Base-by-base conservation (phyloP, 2,329 filamentous ascomycete genomes). In the Talaromyces funiculosus region DNA sequence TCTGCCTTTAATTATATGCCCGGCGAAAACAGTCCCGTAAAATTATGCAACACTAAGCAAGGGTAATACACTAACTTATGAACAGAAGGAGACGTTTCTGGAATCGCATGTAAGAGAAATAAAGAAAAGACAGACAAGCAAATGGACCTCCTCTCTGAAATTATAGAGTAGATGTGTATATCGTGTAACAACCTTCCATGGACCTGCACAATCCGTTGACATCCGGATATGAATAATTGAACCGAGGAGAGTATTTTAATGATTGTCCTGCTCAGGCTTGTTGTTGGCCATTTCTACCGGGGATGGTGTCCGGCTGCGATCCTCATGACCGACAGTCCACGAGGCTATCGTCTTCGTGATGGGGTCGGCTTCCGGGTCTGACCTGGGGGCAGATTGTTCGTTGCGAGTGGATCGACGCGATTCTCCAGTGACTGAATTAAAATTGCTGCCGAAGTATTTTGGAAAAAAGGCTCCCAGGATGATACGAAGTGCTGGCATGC, bases 401-500 rank as follows among this genome's bases (percentile, higher is more conserved):
- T 22, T 31, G 14, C 49, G 57, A 26, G 37, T 42, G 1, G 16
- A 45, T 37, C 38, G 18, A 35, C 47, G 49, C 8, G 54, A 57
- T 20, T 26, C 51, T 14, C 47, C 55, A 9, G 47, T 53, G 10
- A 33, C 40, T 18, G 60, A 61, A 29, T 61, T 54, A 31, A 61
- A 61, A 12, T 57, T 61, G 47, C 60, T 61, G 12, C 60, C 60
- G 18, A 61, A 61, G 16, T 61, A 58, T 29, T 54, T 40, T 12
- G 60, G 60, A n/a, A 58, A 45, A 12, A 58, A 22, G n/a, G 60
- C 55, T 24, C 60, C 60, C 2, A 61, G 60, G 14, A 61, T 53
- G 40, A 61, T 61, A 29, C 60, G 60, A 20, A 61, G 18, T 9
- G 60, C 54, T n/a, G 61, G 61, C 65, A 80, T 73, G 66, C 77